Evolutionary conservation across 176 grass and related monocot species (phyloP), one percentile per base, ranked within the genome.

Genomic region (Tuctoria greenei): DNA sequence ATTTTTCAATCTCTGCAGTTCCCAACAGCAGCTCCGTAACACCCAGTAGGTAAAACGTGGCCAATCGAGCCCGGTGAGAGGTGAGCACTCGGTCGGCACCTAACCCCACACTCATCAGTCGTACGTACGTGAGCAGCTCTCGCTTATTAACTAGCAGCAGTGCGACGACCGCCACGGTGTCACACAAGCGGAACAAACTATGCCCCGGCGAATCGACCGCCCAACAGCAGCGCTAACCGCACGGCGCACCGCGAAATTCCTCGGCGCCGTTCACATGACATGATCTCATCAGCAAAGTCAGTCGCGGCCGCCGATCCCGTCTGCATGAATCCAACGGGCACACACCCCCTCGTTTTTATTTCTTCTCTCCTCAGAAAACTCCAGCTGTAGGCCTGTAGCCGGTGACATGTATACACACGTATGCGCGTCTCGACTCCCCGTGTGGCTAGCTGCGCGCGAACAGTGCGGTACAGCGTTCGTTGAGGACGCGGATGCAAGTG

Each of bases 1-100:
- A 28, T 60, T 24, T 55, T 27, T 18, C 15, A n/a, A 25, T 45
- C 40, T 62, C 20, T 20, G 24, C 27, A 18, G 14, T 41, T 10
- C 36, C 27, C 17, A 47, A 18, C 51, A 34, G 62, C 38, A 34
- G 51, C 38, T 66, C 64, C 23, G 55, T 52, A 66, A 39, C 66
- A 61, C 17, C n/a, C 52, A 67, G 86, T 79, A 71, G 81, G 75
- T 75, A 16, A 75, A 74, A 79, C 74, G 69, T 83, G 74, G 23
- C 27, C 74, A 0, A 49, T 59, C 6, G 15, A 17, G 17, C 10
- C 20, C 16, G 36, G 46, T 57, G 78, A 61, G 78, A 61, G 55
- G 40, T 46, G 57, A 44, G 40, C 37, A 57, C 54, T 24, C 54
- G 49, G n/a, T 49, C 46, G 3, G 16, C 74, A 83, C 61, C 85